Conservation (phyloP, 2,329 filamentous ascomycete genomes). For the Ploettnerulaceae sp. region DNA sequence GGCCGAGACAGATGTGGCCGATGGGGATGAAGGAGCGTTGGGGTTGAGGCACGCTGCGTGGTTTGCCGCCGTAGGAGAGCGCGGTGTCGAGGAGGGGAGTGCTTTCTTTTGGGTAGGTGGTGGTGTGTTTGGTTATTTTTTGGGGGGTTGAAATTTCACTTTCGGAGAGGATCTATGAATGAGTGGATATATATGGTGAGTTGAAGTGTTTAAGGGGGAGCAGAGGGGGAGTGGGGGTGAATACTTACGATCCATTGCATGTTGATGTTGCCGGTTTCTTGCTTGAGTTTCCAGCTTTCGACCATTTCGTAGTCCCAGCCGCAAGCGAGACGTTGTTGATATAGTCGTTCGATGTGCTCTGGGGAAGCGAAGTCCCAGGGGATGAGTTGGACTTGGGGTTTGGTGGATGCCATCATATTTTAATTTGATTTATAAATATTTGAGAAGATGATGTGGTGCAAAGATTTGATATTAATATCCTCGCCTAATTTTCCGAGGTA, state of each 20-base stretch:
- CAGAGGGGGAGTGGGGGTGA: not conserved
- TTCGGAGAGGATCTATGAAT: slow-evolving; percentile 20
- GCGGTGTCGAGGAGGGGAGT: slow-evolving; percentile 22
- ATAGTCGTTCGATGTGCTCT: slow-evolving; percentile 39
- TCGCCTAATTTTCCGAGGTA: not conserved
- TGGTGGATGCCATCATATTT: slow-evolving; percentile 3
- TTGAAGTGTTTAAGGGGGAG: no score
- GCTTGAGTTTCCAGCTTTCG: slow-evolving; percentile 17
- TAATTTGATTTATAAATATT: not conserved
- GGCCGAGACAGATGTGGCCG: slow-evolving; percentile 28
- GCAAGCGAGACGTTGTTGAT: slow-evolving; percentile 42
- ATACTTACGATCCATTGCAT: slow-evolving; percentile 27
- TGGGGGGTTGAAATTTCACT: no score
- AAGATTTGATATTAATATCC: not conserved
- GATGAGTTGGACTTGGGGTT: slow-evolving; percentile 35
- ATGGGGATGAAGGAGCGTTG: slow-evolving; percentile 22
- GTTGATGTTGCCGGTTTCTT: slow-evolving; percentile 21
- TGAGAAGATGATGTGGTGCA: not conserved
- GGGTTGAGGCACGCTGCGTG: slow-evolving; percentile 15
- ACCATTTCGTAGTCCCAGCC: slow-evolving; percentile 41
- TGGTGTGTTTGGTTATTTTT: slow-evolving; percentile 19
- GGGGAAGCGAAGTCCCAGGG: slow-evolving; percentile 41
- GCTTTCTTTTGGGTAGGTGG: slow-evolving; percentile 19
- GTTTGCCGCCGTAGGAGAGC: slow-evolving; percentile 16
- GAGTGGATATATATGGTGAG: not conserved